Evolutionary conservation across 495 filamentous ascomycete species (phyloP).

Genomic region (Endocarpon pusillum): DNA sequence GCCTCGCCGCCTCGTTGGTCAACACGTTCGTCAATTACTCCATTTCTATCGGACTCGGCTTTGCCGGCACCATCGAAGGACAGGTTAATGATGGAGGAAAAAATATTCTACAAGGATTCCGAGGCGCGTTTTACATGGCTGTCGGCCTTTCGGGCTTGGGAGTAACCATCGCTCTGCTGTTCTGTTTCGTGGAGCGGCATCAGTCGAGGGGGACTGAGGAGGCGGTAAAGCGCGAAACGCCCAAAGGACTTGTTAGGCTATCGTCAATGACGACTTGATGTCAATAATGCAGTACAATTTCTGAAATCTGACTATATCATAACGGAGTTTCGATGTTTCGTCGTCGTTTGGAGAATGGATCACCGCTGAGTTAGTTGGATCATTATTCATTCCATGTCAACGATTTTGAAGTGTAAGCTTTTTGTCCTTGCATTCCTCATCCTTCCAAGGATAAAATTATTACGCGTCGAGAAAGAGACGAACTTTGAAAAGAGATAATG

Average conservation of each 20-base stretch:
- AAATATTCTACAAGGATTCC: slow-evolving; percentile 34
- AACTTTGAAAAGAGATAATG: no score
- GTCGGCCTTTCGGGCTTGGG: slow-evolving; percentile 33
- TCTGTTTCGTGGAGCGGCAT: slow-evolving; percentile 1
- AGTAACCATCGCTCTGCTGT: slow-evolving; percentile 12
- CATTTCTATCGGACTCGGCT: slow-evolving; percentile 40
- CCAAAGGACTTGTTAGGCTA: neutral
- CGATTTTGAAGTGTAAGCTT: slow-evolving; percentile 1
- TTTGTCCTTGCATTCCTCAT: slow-evolving; percentile 1
- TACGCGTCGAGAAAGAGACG: no score
- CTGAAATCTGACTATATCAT: neutral
- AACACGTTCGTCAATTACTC: slow-evolving; percentile 44
- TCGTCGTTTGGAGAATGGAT: neutral
- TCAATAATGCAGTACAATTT: neutral
- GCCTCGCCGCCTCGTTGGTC: slow-evolving; percentile 40
- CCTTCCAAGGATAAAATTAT: slow-evolving; percentile 1
- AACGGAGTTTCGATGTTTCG: neutral
- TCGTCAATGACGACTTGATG: neutral
- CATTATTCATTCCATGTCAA: neutral
- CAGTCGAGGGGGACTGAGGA: neutral
- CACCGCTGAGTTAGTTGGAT: neutral
- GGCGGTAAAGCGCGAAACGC: neutral
- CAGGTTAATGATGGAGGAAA: slow-evolving; percentile 26
- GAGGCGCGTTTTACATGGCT: slow-evolving; percentile 39
- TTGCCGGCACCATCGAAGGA: slow-evolving; percentile 42